Conservation (phyloP, 2,329 filamentous ascomycete species). For the Aschersonia sp. region DNA sequence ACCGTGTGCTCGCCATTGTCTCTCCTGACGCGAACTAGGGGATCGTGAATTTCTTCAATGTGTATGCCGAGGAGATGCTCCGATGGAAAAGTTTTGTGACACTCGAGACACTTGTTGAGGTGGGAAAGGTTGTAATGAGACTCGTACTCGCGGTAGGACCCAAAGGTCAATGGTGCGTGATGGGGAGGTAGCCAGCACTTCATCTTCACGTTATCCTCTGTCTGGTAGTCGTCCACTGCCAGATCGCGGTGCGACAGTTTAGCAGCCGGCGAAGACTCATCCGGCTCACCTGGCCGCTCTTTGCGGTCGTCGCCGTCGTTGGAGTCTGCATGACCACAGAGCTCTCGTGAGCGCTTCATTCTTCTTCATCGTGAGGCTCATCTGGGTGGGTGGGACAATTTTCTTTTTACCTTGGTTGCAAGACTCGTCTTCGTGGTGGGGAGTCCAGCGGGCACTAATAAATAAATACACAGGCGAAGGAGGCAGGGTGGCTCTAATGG, state of each 20-base stretch:
- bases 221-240: conserved; percentile 17
- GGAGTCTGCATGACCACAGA: conserved; percentile 29
- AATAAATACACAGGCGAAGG: too few relatives aligned
- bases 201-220: conserved; percentile 39
- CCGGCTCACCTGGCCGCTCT: conserved; percentile 5
- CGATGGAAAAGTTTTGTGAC: conserved; percentile 77
- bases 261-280: conserved; percentile 15
- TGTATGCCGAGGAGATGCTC: conserved; percentile 68
- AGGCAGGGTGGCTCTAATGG: too few relatives aligned
- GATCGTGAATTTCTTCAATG: conserved; percentile 83
- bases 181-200: conserved; percentile 74
- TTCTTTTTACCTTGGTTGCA: too few relatives aligned
- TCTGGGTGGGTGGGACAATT: too few relatives aligned
- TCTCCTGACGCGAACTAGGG: conserved; percentile 54
- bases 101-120: conserved; percentile 72
- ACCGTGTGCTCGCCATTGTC: conserved; percentile 80
- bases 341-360: conserved; percentile 51
- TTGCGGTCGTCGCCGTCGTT: conserved; percentile 7
- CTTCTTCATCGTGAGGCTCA: neutral
- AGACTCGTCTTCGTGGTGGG: too few relatives aligned
- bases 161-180: conserved; percentile 52
- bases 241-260: conserved; percentile 49
- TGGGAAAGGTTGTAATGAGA: conserved; percentile 72
- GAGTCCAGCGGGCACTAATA: too few relatives aligned
- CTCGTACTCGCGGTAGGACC: conserved; percentile 68